Conservation (phyloP, 2,329 filamentous ascomycete genomes). For the Ophiocordyceps camponoti-rufipedis region DNA sequence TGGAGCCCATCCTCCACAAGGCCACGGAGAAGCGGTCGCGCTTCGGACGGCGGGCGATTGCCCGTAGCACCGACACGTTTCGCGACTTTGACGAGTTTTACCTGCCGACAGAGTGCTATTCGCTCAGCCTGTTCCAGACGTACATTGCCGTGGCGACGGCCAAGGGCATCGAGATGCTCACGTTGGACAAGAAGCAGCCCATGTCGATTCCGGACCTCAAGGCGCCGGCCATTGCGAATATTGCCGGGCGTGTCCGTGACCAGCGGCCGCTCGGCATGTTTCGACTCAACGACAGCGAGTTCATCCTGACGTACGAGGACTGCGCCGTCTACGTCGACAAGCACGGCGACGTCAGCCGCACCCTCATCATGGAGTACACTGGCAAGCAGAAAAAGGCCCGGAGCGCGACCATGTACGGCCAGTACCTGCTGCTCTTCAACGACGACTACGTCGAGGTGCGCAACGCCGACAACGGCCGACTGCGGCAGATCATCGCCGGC, state of each 20-base stretch:
- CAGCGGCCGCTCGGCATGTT: constrained; percentile 92
- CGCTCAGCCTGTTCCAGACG: constrained; percentile 89
- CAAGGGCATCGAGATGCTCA: constrained; percentile 89
- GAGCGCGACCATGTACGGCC: constrained; percentile 73
- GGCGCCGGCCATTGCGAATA: constrained; percentile 61
- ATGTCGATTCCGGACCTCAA: constrained; percentile 85
- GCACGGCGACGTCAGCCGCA: constrained; percentile 84
- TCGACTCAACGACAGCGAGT: constrained; percentile 78
- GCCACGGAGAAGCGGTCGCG: constrained; percentile 68
- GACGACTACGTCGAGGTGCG: constrained; percentile 93
- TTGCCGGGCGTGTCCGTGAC: constrained; percentile 64
- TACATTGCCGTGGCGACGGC: constrained; percentile 83
- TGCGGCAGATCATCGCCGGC: constrained; percentile 88
- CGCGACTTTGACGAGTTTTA: constrained; percentile 98
- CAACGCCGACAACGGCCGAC: constrained; percentile 84
- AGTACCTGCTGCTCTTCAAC: constrained; percentile 86
- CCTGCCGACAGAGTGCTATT: constrained; percentile 86
- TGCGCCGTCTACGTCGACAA: constrained; percentile 98
- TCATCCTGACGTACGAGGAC: constrained; percentile 84
- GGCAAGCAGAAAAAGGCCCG: constrained; percentile 65
- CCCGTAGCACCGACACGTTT: constrained; percentile 81
- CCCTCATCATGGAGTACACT: constrained; percentile 97
- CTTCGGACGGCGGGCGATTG: constrained; percentile 41
- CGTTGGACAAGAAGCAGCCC: constrained; percentile 89
- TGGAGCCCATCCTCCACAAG: constrained; percentile 91